Evolutionary conservation across 2,329 filamentous ascomycete species (phyloP), one percentile per base, ranked within the genome.

Genomic region (Pseudophaeomoniella oleicola): DNA sequence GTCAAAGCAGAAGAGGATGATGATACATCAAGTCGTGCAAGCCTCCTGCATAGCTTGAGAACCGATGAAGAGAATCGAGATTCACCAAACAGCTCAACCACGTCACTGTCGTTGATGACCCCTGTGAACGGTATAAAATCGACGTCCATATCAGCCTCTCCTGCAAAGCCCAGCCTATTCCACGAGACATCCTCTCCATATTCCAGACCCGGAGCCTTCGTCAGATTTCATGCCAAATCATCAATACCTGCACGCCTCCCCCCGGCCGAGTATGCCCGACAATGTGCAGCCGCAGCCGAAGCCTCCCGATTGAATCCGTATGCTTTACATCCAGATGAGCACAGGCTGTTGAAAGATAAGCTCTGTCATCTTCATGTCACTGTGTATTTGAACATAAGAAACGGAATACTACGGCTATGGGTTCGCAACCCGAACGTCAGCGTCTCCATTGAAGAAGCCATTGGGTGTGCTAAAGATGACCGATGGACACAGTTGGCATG

Each of bases 321-420:
- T 57, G 78, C 81, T 9, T 63, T 98, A 29, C 86, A 96, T 56
- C 70, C 73, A 16, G 78, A 83, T 43, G 90, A 98, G 57, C 87
- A 94, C 53, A 64, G 71, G 40, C 67, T 94, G 41, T 63, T 98
- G 30, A 75, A 83, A 42, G 70, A 82, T 42, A 78, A 92, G 49
- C 75, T 98, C 47, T 93, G 81, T 51, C 78, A 84, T 49, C 70
- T 79, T 19, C 90, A 98, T 58, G 85, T 94, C 46, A 94, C 88
- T 2, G 83, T 85, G 10, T 98, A 98, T 59, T 66, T 98, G 37
- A 96, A 96, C 55, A 90, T 98, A 43, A 75, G 90, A 47, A 98
- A 98, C 56, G 83, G 85, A 12, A 94, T 98, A 40, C 64, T 98
- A 37, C 73, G 90, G 38, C 61, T 96, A 30, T 98, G 90, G 90